phyloP scores from a whole-genome alignment of 2,329 filamentous ascomycete species.

The Aspergillus candidus region DNA sequence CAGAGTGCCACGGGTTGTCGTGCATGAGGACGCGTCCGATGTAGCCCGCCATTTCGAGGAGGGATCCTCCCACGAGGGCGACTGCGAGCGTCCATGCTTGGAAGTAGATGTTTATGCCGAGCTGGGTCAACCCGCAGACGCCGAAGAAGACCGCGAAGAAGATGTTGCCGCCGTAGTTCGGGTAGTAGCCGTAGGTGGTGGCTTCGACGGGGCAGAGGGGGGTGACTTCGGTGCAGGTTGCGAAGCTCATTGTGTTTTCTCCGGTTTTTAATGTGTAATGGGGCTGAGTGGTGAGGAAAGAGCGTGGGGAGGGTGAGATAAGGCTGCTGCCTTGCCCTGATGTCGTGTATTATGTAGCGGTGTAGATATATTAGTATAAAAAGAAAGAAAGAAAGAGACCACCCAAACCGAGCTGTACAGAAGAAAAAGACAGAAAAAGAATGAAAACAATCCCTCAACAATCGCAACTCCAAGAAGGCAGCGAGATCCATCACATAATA shows the following conservation, averaged over 20 bases:
- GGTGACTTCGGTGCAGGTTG: slow-evolving; percentile 31
- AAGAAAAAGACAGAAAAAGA: not conserved
- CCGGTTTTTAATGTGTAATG: no score
- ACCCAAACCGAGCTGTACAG: no score
- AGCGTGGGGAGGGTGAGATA: slow-evolving; percentile 5
- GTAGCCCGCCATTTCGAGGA: slow-evolving; percentile 53
- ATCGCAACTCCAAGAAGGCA: no score
- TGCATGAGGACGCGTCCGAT: slow-evolving; percentile 49
- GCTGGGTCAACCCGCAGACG: slow-evolving; percentile 43
- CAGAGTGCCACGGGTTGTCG: slow-evolving; percentile 45
- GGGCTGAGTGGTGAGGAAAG: no score
- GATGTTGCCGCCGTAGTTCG: slow-evolving; percentile 46
- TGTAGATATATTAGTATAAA: not conserved
- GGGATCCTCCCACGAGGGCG: slow-evolving; percentile 43
- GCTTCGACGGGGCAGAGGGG: slow-evolving; percentile 40
- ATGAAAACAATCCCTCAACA: no score
- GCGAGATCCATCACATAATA: no score
- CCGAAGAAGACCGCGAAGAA: slow-evolving; percentile 50
- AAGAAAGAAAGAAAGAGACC: not conserved
- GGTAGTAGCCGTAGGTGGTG: slow-evolving; percentile 51
- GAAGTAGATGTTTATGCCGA: slow-evolving; percentile 45
- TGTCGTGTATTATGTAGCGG: slow-evolving; percentile 1
- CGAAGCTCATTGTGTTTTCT: slow-evolving; percentile 10
- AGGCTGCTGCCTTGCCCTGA: slow-evolving; percentile 5
- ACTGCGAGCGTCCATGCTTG: slow-evolving; percentile 53